phyloP scores from a whole-genome alignment of 2,329 filamentous ascomycete genomes.

The Endoconidiophora polonica region DNA sequence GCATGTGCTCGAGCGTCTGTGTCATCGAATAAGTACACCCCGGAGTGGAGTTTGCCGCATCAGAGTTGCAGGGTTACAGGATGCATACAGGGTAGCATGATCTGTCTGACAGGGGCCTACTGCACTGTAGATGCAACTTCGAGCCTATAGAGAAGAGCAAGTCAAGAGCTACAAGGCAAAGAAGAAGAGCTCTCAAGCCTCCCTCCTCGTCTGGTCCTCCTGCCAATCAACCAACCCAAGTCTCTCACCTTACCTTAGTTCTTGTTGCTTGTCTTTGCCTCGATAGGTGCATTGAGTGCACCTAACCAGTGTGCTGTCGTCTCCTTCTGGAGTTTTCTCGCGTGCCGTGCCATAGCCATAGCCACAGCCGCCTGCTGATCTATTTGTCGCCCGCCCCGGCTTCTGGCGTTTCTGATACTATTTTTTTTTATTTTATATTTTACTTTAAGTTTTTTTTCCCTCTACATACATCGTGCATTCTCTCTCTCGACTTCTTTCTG shows the following conservation, averaged over 20 bases:
- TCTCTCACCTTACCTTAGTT: not conserved
- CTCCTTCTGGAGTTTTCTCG: not conserved
- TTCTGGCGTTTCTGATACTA: not conserved
- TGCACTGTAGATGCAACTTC: no score
- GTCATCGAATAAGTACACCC: no score
- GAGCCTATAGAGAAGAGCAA: no score
- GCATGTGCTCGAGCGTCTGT: no score
- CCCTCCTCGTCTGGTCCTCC: no score
- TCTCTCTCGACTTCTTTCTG: not conserved
- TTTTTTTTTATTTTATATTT: not conserved
- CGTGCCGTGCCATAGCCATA: not conserved
- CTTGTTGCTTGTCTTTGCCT: not conserved
- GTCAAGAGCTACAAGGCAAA: no score
- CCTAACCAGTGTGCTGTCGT: not conserved
- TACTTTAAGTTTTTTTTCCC: slow-evolving; percentile 13
- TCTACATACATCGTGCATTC: slow-evolving; percentile 12
- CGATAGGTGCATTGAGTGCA: not conserved
- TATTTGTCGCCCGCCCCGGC: not conserved
- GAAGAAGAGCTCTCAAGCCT: no score
- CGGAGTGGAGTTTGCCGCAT: no score
- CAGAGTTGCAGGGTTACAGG: no score
- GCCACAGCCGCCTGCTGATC: not conserved
- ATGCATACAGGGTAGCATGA: no score
- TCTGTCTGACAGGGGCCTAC: no score
- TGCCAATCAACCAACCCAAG: not conserved